Base-by-base conservation (phyloP, 2,329 filamentous ascomycete genomes). In the Pseudocercospora crystallina region DNA sequence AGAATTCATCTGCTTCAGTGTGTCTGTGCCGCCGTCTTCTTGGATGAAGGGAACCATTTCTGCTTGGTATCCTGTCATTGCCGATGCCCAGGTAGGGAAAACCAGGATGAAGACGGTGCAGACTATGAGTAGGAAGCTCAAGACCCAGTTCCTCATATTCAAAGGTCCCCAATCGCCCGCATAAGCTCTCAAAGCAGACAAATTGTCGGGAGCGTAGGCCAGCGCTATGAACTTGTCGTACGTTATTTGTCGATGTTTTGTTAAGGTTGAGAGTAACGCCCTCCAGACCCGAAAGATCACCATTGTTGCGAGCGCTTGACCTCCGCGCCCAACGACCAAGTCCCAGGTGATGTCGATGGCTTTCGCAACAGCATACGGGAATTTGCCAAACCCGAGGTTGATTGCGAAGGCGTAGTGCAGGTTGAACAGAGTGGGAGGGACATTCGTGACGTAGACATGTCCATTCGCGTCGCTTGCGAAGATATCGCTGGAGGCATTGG, bases 301-400 rank as follows among this genome's bases (percentile, higher is more conserved):
- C n/a, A n/a, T n/a, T n/a, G n/a, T n/a, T n/a, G n/a, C n/a, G 7
- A 52, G 20, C 29, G 32, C 26, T n/a, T 56, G 53, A 1, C 53
- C 53, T 13, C 49, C 53, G 5, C 49, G 13, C 5, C 49, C 49
- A 11, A 53, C 15, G 20, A 56, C 36, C 26, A 43, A 29, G 17
- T 56, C 53, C 53, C 53, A 56, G 37, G 12, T 13, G 14, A 52
- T 40, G 17, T 56, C 53, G 9, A 56, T 46, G 20, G 47, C 12
- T 20, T 56, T 56, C n/a, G 44, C 53, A 5, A 14, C 12, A 2
- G 53, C 30, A 30, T 42, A 53, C 15, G 44, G 14, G 14, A 56
- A 36, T 36, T 34, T n/a, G 2, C 53, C 53, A 13, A 46, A 49
- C 2, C 39, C 49, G 5, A 56, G 46, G 13, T 43, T 56, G 49